phyloP scores from a whole-genome alignment of 345 rosid genomes.

The Gossypium thurberi region DNA sequence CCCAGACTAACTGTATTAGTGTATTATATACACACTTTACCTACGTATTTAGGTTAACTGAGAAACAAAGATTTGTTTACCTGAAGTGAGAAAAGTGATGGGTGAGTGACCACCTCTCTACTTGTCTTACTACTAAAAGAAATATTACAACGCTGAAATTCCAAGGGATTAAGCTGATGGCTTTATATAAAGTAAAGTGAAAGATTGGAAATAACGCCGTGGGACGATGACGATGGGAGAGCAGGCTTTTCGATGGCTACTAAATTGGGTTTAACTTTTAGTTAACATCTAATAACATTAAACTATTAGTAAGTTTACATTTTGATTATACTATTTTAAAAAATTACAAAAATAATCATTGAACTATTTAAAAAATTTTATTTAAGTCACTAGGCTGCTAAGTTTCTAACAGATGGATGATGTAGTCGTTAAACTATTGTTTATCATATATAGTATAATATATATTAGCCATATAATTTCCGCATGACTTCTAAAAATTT shows the following conservation, averaged over 20 bases:
- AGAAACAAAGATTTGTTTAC: background rate
- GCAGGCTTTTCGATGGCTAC: constrained; percentile 11
- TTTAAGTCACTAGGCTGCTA: too few relatives aligned
- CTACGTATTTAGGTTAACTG: background rate
- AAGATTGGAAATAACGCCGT: constrained; percentile 7
- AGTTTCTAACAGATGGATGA: rapidly evolving
- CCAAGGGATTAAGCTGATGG: background rate
- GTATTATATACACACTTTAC: too few relatives aligned
- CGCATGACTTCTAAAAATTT: too few relatives aligned
- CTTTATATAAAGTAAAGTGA: background rate
- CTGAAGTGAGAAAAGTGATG: background rate
- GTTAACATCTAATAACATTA: rapidly evolving
- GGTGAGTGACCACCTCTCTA: background rate
- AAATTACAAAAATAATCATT: too few relatives aligned
- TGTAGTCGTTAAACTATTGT: too few relatives aligned
- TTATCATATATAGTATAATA: too few relatives aligned
- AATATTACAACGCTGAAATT: background rate
- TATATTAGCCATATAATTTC: too few relatives aligned
- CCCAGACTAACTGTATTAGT: too few relatives aligned
- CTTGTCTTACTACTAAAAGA: background rate
- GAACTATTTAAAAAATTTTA: rapidly evolving
- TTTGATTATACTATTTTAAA: too few relatives aligned
- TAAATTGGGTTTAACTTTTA: background rate
- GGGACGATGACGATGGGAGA: background rate
- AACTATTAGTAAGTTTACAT: too few relatives aligned